Percentiles rank a stretch among this genome's conserved stretches.
Evolutionary conservation across 2,329 filamentous ascomycete genomes (phyloP).

Genomic region (Rachicladosporium sp.): DNA sequence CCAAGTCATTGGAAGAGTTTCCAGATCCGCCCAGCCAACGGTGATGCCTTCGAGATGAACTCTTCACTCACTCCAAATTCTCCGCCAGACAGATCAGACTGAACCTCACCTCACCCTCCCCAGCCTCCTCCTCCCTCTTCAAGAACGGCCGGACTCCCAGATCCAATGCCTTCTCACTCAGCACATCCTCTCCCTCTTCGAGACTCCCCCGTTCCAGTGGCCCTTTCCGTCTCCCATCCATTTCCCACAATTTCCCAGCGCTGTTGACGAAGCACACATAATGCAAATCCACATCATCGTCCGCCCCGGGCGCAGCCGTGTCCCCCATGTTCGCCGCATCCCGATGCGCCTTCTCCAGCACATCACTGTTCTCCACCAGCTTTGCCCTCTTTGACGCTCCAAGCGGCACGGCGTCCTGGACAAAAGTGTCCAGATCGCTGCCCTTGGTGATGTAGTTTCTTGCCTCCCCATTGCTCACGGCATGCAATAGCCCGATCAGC

Average conservation of each 20-base stretch:
- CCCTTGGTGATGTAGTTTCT: slow-evolving; percentile 44
- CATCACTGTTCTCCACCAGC: slow-evolving; percentile 63
- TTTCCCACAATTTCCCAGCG: slow-evolving; percentile 59
- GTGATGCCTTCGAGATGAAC: too few relatives aligned
- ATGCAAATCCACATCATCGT: slow-evolving; percentile 81
- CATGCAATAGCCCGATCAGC: slow-evolving; percentile 77
- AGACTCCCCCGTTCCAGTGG: slow-evolving; percentile 51
- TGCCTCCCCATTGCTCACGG: slow-evolving; percentile 64
- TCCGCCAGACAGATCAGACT: slow-evolving; percentile 50
- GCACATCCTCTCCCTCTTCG: slow-evolving; percentile 33
- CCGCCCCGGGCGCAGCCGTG: slow-evolving; percentile 63
- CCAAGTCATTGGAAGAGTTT: too few relatives aligned
- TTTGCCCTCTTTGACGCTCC: slow-evolving; percentile 53
- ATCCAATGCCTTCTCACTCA: slow-evolving; percentile 60
- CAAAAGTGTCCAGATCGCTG: slow-evolving; percentile 51
- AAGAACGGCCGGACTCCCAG: slow-evolving; percentile 54
- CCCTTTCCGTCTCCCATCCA: slow-evolving; percentile 64
- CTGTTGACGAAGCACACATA: slow-evolving; percentile 90
- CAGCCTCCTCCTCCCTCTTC: slow-evolving; percentile 42
- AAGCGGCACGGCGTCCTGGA: slow-evolving; percentile 59
- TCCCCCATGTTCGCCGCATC: slow-evolving; percentile 66
- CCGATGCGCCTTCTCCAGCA: slow-evolving; percentile 66
- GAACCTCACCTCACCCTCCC: slow-evolving; percentile 49
- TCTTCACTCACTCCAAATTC: slow-evolving; percentile 36
- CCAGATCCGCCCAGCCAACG: too few relatives aligned